Evolutionary conservation across 2,329 filamentous ascomycete genomes (phyloP).

Genomic region (Colletotrichum tropicicola): DNA sequence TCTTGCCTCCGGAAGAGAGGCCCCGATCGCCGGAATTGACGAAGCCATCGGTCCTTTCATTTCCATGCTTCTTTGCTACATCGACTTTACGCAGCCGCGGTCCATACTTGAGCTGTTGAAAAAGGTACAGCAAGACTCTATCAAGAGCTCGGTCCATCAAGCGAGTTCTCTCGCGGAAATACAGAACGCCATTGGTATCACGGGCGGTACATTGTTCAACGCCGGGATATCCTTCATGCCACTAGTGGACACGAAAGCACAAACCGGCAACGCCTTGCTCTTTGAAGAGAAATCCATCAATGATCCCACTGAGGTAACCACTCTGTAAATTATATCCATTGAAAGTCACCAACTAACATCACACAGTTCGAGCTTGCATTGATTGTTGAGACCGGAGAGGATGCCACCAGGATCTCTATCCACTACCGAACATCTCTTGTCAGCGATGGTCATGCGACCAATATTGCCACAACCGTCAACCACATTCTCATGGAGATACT

Average conservation of each 20-base stretch:
- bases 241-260: constrained; percentile 10
- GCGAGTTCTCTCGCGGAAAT: constrained; percentile 58
- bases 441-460: constrained; percentile 36
- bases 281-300: background rate
- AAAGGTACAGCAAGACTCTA: constrained; percentile 54
- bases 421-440: constrained; percentile 24
- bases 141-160: constrained; percentile 56
- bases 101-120: constrained; percentile 51
- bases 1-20: constrained; percentile 61
- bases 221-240: constrained; percentile 39
- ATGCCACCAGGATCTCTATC: background rate
- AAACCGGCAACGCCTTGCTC: constrained; percentile 33
- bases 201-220: constrained; percentile 40
- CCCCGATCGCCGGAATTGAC: constrained; percentile 56
- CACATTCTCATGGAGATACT: constrained; percentile 29
- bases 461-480: constrained; percentile 42
- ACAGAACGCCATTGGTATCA: constrained; percentile 42
- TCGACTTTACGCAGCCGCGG: constrained; percentile 52
- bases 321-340: background rate
- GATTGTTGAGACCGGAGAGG: constrained; percentile 4
- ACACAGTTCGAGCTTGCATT: constrained; percentile 11
- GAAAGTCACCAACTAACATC: background rate
- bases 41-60: constrained; percentile 61
- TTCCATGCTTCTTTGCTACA: constrained; percentile 53
- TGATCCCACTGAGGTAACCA: background rate